These are phyloP conservation scores for Scheffersomyces illinoinensis DNA, from an alignment of 1,139 yeast species.

Conservation along the genomic window DNA sequence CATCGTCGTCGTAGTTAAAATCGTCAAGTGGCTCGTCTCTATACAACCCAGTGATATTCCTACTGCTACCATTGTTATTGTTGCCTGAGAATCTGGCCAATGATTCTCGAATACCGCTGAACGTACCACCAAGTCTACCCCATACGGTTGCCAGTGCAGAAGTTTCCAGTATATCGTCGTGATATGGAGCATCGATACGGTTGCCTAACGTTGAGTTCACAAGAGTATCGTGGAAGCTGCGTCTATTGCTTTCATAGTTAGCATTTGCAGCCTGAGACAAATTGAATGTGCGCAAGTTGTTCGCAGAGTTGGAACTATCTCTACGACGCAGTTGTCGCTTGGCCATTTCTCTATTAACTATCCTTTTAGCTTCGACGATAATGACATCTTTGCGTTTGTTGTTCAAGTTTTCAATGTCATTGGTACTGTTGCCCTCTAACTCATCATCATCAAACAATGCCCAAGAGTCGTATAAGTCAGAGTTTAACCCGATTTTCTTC, in stretches of 20 bases:
- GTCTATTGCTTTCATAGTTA: constrained; percentile 33
- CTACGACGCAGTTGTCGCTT: constrained; percentile 23
- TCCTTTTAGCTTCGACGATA: constrained; percentile 46
- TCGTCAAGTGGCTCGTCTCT: constrained; percentile 20
- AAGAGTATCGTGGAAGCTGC: constrained; percentile 25
- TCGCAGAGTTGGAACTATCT: background rate
- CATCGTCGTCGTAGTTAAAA: constrained; percentile 33
- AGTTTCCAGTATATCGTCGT: constrained; percentile 4
- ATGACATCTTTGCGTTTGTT: constrained; percentile 36
- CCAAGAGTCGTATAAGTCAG: constrained; percentile 58
- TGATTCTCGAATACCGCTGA: constrained; percentile 21
- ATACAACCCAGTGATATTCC: constrained; percentile 7
- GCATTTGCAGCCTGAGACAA: constrained; percentile 30
- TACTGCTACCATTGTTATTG: constrained; percentile 3
- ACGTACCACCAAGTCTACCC: constrained; percentile 28
- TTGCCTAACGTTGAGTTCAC: constrained; percentile 3
- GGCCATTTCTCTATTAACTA: constrained; percentile 35
- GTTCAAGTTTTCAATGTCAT: constrained; percentile 14
- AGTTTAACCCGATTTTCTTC: constrained; percentile 42
- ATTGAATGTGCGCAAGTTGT: constrained; percentile 30
- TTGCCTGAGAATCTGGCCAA: constrained; percentile 13
- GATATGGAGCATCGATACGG: background rate
- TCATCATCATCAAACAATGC: constrained; percentile 11
- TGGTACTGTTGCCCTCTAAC: constrained; percentile 8
- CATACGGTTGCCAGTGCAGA: constrained; percentile 11